Evolutionary conservation across 2,329 filamentous ascomycete genomes (phyloP), one percentile per base, ranked within the genome.

Genomic region (Teratosphaeria nubilosa): DNA sequence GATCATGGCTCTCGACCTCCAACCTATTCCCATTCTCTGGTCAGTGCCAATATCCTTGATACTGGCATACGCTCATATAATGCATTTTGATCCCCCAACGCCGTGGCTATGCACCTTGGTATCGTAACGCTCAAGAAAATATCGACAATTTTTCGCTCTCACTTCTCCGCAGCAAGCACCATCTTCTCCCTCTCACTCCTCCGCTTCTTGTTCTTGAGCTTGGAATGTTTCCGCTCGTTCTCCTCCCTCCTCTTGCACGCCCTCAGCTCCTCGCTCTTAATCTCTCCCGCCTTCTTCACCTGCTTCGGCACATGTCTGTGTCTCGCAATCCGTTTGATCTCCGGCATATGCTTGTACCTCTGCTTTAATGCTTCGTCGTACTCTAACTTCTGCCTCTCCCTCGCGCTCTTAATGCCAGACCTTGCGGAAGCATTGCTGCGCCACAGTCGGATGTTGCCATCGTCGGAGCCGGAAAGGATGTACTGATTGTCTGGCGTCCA

Each of bases 231-330:
- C 64, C 94, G 82, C 75, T 95, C 89, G 71, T 99, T 99, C 79
- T 99, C 94, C 69, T 96, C 89, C 66, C 86, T 86, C 67, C 90
- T 81, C 84, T 95, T 96, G 73, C 96, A 88, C 34, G 89, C 83
- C 74, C 85, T 85, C 67, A 96, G 74, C 74, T 97, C 94, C 70
- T 95, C 90, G 59, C 78, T 77, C 84, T 99, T 99, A 76, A 97
- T 97, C 78, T 96, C 88, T 54, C 82, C 85, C 3, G 92, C 92
- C 83, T 96, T 97, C 86, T 96, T 96, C 64, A 97, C 85, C 58
- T 91, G 85, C 79, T 91, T 90, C 22, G 94, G 94, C 62, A 96
- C 77, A 75, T 97, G 94, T 62, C 94, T 84, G 74, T 99, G 94
- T 56, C 91, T 83, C 68, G 86, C 86, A 73, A 99, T 99, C 57